These are phyloP conservation scores for Clavariopsis aquatica DNA, from an alignment of 495 filamentous ascomycete genomes.

Conservation along the genomic window DNA sequence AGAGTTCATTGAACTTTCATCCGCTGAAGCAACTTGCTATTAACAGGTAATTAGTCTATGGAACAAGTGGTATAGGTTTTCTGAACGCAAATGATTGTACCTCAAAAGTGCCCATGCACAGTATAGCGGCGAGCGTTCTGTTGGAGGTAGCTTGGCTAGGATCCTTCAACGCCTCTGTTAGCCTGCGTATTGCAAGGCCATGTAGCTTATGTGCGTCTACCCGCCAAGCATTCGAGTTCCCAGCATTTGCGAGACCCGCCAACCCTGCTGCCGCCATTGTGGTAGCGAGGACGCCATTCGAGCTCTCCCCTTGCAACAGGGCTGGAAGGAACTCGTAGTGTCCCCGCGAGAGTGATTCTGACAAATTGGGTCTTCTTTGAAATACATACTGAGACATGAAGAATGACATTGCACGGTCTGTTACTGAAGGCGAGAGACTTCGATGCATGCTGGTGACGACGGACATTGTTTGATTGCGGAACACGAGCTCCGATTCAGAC, in stretches of 20 bases:
- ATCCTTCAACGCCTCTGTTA: not conserved
- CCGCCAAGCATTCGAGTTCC: constrained; percentile 1
- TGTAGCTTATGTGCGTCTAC: not conserved
- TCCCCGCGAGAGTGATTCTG: not conserved
- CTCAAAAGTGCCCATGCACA: constrained; percentile 6
- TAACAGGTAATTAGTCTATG: not conserved
- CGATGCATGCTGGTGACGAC: not conserved
- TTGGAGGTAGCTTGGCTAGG: not conserved
- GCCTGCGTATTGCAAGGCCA: not conserved
- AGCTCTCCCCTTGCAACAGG: not conserved
- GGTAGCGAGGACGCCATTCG: not conserved
- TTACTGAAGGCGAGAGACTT: not conserved
- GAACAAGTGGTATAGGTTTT: not conserved
- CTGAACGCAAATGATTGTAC: too few species aligned
- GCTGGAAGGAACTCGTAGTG: not conserved
- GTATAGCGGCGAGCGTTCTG: not conserved
- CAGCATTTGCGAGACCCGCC: constrained; percentile 1
- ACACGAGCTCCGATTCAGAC: not conserved
- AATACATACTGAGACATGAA: constrained; percentile 5
- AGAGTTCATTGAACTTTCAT: not conserved
- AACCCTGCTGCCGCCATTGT: not conserved
- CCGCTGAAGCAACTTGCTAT: constrained; percentile 3
- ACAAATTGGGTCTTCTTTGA: not conserved
- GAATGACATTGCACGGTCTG: not conserved
- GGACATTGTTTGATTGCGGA: not conserved